Percentiles rank a stretch among this genome's conserved stretches.
These are phyloP conservation scores for Cubamyces lactineus DNA, from an alignment of 768 basidiomycete genomes.

Conservation along the genomic window DNA sequence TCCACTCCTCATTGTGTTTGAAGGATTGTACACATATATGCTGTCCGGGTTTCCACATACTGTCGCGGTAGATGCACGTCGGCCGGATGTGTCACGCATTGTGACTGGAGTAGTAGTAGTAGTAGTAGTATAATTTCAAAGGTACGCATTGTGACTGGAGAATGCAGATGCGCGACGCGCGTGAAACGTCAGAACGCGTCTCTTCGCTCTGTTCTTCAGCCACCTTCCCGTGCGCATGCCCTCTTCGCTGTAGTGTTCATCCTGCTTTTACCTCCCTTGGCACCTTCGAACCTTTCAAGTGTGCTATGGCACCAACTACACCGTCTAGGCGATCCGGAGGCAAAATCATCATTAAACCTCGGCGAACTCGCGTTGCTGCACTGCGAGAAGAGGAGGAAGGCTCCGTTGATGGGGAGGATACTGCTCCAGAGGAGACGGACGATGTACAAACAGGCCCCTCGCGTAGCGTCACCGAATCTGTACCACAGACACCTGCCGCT, in stretches of 20 bases:
- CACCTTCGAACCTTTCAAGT: background rate
- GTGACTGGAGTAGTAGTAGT: no score
- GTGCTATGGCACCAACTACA: conserved; percentile 22
- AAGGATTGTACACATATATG: no score
- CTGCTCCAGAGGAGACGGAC: conserved; percentile 36
- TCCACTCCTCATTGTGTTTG: no score
- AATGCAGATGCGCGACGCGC: background rate
- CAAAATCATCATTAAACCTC: conserved; percentile 48
- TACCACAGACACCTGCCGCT: conserved; percentile 18
- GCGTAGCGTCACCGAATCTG: conserved; percentile 8
- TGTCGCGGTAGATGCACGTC: no score
- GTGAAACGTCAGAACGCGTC: background rate
- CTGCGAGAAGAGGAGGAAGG: conserved; percentile 15
- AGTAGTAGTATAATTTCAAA: no score
- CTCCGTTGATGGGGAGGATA: conserved; percentile 28
- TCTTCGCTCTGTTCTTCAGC: no score
- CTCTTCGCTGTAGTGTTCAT: background rate
- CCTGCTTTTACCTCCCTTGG: background rate
- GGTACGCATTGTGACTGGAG: no score
- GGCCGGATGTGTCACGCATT: no score
- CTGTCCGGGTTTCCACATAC: no score
- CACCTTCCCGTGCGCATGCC: background rate
- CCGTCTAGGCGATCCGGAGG: conserved; percentile 21
- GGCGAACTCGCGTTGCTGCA: conserved; percentile 28
- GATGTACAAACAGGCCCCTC: conserved; percentile 9